Evolutionary conservation across 1,284 basidiomycete species (phyloP), one percentile per base, ranked within the genome.

Genomic region (Lentinula novae-zelandiae): DNA sequence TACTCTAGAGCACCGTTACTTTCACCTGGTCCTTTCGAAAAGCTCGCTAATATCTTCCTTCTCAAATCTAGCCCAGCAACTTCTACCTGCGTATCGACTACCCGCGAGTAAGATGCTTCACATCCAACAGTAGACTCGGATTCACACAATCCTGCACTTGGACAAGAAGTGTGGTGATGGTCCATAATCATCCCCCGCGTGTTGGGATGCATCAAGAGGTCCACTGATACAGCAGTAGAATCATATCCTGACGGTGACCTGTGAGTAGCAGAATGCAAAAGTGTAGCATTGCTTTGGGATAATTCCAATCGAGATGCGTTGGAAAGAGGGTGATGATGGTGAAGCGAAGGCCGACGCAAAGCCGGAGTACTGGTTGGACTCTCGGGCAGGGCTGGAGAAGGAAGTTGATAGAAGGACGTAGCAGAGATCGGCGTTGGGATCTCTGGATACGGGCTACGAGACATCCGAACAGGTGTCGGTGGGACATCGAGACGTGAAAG

Each of bases 41-140:
- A 48, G 48, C 46, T 62, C 36, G 44, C 44, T 53, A 62, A 48
- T 2, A 62, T 62, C 57, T 59, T 59, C 44, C 57, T 58, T 42
- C 61, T 50, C 34, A 62, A 34, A 56, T 62, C 48, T 17, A 49
- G 22, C 5, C 57, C 61, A 15, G 57, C 57, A 38, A 46, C 42
- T 12, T 52, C 56, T 15, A 27, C 50, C 12, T 48, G 31, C 12
- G 17, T n/a, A 20, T 46, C 44, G 20, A 22, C 20, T 5, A 44
- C 12, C 44, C 40, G 33, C 40, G 55, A 48, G 10, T 31, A 4
- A 17, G 46, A 50, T 15, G 22, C 36, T 13, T 49, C 56, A 36
- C 55, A 58, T 15, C 53, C 53, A 36, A 58, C 38, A 13, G 38
- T 42, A 15, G 61, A 62, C 34, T 36, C 20, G 15, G 60, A 61